phyloP scores from a whole-genome alignment of 768 basidiomycete genomes.

The Trametopsis cervina region DNA sequence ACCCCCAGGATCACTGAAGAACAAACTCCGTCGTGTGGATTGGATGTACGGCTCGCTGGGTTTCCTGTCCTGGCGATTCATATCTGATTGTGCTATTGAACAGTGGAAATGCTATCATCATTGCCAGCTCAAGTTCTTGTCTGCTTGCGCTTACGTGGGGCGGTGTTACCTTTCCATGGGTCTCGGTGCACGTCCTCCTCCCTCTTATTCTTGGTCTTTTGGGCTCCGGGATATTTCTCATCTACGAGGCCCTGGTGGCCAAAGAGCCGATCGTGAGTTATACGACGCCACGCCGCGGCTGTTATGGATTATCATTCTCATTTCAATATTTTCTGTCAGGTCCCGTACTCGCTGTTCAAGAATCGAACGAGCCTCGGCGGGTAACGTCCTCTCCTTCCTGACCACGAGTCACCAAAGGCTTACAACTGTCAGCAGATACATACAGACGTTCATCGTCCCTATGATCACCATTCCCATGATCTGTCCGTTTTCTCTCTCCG shows the following conservation, averaged over 20 bases:
- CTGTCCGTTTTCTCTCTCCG: slow-evolving; percentile 3
- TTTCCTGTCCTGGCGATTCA: too few species aligned
- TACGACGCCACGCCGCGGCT: too few species aligned
- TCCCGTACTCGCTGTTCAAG: not conserved
- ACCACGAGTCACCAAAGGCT: not conserved
- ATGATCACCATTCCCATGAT: slow-evolving; percentile 3
- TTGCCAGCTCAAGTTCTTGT: not conserved
- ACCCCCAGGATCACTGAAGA: slow-evolving; percentile 21
- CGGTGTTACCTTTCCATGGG: slow-evolving; percentile 30
- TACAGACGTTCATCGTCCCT: slow-evolving; percentile 4
- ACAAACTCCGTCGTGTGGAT: slow-evolving; percentile 27
- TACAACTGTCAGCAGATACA: not conserved
- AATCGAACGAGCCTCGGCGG: slow-evolving; percentile 7
- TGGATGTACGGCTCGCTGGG: slow-evolving; percentile 24
- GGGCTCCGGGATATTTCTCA: slow-evolving; percentile 26
- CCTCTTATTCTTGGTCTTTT: slow-evolving; percentile 30
- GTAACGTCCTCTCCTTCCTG: not conserved
- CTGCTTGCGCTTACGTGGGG: slow-evolving; percentile 24
- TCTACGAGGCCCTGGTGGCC: slow-evolving; percentile 23
- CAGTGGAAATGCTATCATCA: slow-evolving; percentile 12
- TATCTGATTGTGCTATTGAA: not conserved
- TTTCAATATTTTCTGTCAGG: not conserved
- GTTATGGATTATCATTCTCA: not conserved
- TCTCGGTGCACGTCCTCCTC: slow-evolving; percentile 22
- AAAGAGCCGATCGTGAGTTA: slow-evolving; percentile 20